Evolutionary conservation across 1,284 basidiomycete species (phyloP), one percentile per base, ranked within the genome.

Genomic region (Ustilago curta): DNA sequence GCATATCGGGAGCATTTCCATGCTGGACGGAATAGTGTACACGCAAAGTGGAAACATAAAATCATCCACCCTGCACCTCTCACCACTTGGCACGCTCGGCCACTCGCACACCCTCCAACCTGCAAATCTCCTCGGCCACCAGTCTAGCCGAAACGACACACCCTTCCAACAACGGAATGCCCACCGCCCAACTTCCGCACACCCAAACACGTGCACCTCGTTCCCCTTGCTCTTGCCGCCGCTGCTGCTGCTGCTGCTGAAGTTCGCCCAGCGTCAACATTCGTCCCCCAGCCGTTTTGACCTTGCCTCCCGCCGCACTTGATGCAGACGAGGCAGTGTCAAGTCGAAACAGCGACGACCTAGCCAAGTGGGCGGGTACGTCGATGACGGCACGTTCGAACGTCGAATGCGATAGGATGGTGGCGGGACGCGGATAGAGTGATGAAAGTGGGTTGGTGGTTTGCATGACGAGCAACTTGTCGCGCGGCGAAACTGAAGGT

Each of bases 311-410:
- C 12, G 29, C 29, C 9, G 31, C 31, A n/a, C 35, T 7, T 0
- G 35, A 14, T 0, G 23, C 25, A 21, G 11, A 12, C 12, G 53
- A 14, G n/a, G 49, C 19, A 19, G 18, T 9, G 32, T 51, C 44
- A 23, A 39, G 39, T 9, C 16, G 12, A 27, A 70, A 74, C 18
- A 69, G 58, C 3, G 8, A 3, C 25, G 40, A 39, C 7, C 67
- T 25, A 2, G 62, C 67, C 1, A 61, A 21, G 42, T 66, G 50
- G 14, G 71, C 29, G 8, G n/a, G 27, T 2, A 66, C 48, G 19
- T 70, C 59, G 25, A 82, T 70, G 8, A 84, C 71, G 7, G 76
- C 81, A 3, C 82, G 58, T 44, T 80, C 69, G 53, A 84, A 84
- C 0, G 54, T 49, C 35, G 76, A 74, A 2, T 43, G 12, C 21